Evolutionary conservation across 208 protist species (phyloP).

Genomic region (Leishmania lainsoni): DNA sequence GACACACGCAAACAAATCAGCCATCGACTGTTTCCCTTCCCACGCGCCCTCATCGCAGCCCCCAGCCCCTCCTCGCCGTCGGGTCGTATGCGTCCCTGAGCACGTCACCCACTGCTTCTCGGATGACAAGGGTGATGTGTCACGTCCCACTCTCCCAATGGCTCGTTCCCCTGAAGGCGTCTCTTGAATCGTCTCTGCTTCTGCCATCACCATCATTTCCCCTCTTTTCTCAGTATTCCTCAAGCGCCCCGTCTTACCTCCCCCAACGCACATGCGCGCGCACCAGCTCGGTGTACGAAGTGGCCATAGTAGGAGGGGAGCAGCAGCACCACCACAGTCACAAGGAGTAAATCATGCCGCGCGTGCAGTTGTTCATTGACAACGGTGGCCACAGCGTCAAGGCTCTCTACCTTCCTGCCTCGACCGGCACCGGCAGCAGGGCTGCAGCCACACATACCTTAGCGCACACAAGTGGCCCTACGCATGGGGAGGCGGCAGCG

Average conservation of each 20-base stretch:
- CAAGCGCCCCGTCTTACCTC: background rate
- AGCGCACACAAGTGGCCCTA: background rate
- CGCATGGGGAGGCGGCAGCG: background rate
- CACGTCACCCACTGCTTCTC: background rate
- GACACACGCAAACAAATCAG: background rate
- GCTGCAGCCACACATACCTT: background rate
- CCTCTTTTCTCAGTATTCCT: background rate
- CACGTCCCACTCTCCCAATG: background rate
- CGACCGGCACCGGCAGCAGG: background rate
- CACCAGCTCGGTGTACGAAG: background rate
- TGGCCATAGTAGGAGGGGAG: background rate
- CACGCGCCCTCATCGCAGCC: background rate
- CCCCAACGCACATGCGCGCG: background rate
- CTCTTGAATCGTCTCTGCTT: background rate
- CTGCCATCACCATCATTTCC: background rate
- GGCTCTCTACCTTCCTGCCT: conserved; percentile 58
- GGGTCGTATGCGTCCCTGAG: background rate
- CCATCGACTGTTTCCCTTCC: background rate
- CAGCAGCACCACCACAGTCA: background rate
- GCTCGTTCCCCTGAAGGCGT: background rate
- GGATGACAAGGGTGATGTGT: background rate
- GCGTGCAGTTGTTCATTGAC: conserved; percentile 68
- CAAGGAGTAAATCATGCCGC: conserved; percentile 15
- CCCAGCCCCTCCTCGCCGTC: background rate
- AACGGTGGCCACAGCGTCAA: conserved; percentile 83